Conservation (phyloP, 2,329 filamentous ascomycete species). For the Lanzia echinophila region DNA sequence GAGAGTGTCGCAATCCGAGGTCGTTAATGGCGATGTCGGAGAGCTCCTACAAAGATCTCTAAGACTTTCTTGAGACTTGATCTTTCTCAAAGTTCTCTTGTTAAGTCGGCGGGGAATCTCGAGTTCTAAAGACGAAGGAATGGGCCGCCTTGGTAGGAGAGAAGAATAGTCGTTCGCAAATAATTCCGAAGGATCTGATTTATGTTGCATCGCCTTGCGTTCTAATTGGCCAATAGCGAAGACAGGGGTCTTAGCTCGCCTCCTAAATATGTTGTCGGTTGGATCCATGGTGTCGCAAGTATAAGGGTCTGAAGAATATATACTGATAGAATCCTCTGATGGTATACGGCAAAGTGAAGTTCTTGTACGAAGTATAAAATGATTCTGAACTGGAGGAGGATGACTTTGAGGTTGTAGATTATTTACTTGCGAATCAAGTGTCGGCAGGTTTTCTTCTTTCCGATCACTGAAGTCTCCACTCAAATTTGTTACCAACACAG, state of each 20-base stretch:
- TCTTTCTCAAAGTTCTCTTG: slow-evolving; percentile 20
- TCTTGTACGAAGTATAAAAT: background rate
- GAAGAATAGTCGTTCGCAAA: slow-evolving; percentile 23
- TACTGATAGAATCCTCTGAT: slow-evolving; percentile 12
- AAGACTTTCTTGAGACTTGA: slow-evolving; percentile 27
- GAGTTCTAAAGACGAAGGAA: slow-evolving; percentile 6
- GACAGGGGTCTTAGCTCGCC: slow-evolving; percentile 25
- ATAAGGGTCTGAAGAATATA: slow-evolving; percentile 9
- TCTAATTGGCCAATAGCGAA: slow-evolving; percentile 27
- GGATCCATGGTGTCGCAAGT: background rate
- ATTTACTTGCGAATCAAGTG: slow-evolving; percentile 3
- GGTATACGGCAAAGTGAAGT: background rate
- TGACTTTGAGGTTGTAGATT: background rate
- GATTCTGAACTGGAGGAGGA: background rate
- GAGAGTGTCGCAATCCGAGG: slow-evolving; percentile 13
- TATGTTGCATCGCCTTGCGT: slow-evolving; percentile 5
- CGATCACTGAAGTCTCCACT: background rate
- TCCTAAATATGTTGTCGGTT: background rate
- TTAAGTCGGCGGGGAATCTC: background rate
- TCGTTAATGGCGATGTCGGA: background rate
- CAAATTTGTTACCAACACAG: background rate
- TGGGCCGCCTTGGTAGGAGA: slow-evolving; percentile 12
- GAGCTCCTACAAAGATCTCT: slow-evolving; percentile 19
- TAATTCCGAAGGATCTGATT: slow-evolving; percentile 14
- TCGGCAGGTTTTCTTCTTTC: background rate